A percentile compares a stretch with the other conserved stretches of the same genome.
Conservation (phyloP, 495 filamentous ascomycete genomes). For the Opeltia flavorubescens region DNA sequence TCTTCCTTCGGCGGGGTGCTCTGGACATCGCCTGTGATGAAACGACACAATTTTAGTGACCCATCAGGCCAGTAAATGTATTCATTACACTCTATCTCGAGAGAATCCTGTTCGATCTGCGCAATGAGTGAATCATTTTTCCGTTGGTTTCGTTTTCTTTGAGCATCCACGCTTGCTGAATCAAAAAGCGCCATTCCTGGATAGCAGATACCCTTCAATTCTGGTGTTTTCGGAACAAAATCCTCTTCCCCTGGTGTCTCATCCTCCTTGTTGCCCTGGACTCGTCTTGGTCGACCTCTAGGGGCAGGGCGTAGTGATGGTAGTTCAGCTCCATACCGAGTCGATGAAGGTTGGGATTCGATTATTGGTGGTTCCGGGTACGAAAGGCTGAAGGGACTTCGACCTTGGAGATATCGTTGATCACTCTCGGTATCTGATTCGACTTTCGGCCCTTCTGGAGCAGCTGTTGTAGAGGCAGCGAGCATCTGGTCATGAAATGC, state of each 20-base stretch:
- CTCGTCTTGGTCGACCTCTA: background rate
- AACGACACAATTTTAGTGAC: constrained; percentile 37
- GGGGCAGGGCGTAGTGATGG: background rate
- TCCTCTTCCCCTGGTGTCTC: constrained; percentile 26
- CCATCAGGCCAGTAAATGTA: constrained; percentile 45
- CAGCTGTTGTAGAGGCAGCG: background rate
- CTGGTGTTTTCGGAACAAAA: constrained; percentile 17
- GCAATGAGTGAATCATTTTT: constrained; percentile 59
- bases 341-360: background rate
- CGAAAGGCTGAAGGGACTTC: background rate
- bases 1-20: constrained; percentile 35
- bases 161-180: constrained; percentile 62
- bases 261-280: constrained; percentile 12
- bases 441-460: background rate
- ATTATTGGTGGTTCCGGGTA: background rate
- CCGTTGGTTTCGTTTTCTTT: constrained; percentile 72
- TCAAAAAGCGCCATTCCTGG: constrained; percentile 86
- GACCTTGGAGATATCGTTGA: background rate
- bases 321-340: background rate
- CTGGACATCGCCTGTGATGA: constrained; percentile 42
- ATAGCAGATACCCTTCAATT: constrained; percentile 64
- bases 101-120: constrained; percentile 55
- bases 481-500: background rate
- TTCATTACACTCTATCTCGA: constrained; percentile 54
- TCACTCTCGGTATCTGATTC: background rate